phyloP scores from a whole-genome alignment of 352 stramenopile species.

The Pythium pyrilobum region DNA sequence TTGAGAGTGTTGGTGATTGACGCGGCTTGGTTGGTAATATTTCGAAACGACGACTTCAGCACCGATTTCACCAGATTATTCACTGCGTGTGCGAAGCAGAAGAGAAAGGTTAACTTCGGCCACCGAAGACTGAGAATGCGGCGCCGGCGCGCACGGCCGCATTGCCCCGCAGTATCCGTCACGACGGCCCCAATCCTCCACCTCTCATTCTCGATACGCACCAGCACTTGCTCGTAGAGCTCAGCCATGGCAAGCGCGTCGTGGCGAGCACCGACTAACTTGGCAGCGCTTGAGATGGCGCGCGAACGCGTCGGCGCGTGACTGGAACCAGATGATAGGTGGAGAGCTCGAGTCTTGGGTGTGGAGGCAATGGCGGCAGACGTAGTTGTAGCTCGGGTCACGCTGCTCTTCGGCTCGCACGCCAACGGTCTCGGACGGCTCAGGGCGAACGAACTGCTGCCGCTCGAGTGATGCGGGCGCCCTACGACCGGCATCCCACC shows the following conservation, averaged over 20 bases:
- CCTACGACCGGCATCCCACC: no score
- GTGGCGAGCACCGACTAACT: no score
- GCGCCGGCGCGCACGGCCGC: background rate
- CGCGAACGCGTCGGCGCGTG: no score
- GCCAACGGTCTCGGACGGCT: no score
- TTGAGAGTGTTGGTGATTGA: background rate
- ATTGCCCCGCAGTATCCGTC: conserved; percentile 3
- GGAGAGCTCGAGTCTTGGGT: no score
- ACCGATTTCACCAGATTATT: conserved; percentile 5
- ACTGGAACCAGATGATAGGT: no score
- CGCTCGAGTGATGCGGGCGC: no score
- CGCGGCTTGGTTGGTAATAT: background rate
- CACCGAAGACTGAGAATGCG: background rate
- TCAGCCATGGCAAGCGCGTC: background rate
- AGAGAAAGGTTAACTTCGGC: background rate
- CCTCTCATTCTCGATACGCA: background rate
- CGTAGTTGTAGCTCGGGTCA: no score
- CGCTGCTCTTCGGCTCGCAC: no score
- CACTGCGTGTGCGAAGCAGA: conserved; percentile 5
- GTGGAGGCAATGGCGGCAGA: no score
- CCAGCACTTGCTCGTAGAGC: background rate
- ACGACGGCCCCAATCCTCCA: background rate
- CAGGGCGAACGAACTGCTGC: no score
- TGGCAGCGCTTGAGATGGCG: no score
- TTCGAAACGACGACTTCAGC: background rate